Percentiles rank a stretch among this genome's conserved stretches.
phyloP scores from a whole-genome alignment of 2,329 filamentous ascomycete species.

The Ceratocystis colombiana region DNA sequence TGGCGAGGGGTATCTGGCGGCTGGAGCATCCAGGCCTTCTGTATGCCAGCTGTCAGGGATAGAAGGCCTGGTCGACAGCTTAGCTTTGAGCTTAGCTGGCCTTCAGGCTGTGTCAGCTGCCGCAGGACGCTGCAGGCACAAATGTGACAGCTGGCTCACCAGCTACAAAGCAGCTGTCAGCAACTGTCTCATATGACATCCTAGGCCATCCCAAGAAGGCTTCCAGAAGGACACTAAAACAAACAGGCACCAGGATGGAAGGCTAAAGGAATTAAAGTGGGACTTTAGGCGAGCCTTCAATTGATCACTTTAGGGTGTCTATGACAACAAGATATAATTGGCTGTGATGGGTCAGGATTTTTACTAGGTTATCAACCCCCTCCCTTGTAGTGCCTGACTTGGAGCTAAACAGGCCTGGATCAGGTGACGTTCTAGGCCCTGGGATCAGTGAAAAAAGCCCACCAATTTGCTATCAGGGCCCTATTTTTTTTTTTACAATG shows the following conservation, averaged over 20 bases:
- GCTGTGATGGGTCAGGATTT: neutral
- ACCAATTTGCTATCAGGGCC: too few relatives aligned
- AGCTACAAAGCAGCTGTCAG: too few relatives aligned
- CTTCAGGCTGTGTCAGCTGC: too few relatives aligned
- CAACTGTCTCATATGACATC: neutral
- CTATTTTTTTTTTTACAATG: too few relatives aligned
- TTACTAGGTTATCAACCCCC: neutral
- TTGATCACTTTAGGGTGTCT: neutral
- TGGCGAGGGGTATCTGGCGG: neutral
- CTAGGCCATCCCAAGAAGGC: neutral
- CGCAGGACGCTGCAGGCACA: neutral
- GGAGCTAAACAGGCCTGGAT: neutral
- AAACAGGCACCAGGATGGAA: neutral
- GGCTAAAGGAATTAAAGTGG: neutral
- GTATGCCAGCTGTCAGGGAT: neutral
- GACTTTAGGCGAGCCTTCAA: neutral
- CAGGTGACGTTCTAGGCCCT: too few relatives aligned
- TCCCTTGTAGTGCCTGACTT: neutral
- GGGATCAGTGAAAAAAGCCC: too few relatives aligned
- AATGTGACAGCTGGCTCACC: neutral
- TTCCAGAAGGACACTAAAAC: slow-evolving; percentile 12
- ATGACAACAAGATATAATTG: slow-evolving; percentile 9
- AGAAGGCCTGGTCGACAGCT: neutral
- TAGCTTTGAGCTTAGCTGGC: too few relatives aligned
- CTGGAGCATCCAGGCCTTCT: neutral